Percentiles rank a stretch among this genome's conserved stretches.
Evolutionary conservation across 129 eudicot genomes (phyloP).

Genomic region (Heracleum sosnowskyi): DNA sequence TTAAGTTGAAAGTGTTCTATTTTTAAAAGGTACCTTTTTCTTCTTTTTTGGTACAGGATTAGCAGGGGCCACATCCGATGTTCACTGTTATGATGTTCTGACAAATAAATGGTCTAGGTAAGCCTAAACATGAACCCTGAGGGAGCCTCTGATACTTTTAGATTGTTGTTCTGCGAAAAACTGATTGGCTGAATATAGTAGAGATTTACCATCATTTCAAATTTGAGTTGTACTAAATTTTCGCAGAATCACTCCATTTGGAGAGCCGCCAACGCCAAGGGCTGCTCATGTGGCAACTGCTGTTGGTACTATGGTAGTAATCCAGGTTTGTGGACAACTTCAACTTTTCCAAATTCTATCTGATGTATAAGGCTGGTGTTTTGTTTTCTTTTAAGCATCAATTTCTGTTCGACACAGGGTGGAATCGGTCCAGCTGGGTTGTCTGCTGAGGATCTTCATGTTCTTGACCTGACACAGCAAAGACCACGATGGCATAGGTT

Average conservation of each 20-base stretch:
- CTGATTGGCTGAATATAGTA: no score
- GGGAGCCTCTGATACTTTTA: background rate
- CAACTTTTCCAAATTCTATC: conserved; percentile 3
- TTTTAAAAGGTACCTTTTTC: background rate
- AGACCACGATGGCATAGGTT: conserved; percentile 99
- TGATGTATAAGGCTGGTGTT: background rate
- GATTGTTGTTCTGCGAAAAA: background rate
- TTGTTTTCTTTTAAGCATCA: background rate
- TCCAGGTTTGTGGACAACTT: conserved; percentile 54
- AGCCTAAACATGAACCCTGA: conserved; percentile 6
- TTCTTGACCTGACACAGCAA: conserved; percentile 91
- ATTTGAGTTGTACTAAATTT: conserved; percentile 2
- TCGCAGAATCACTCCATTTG: conserved; percentile 80
- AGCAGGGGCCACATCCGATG: conserved; percentile 98
- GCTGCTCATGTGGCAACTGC: conserved; percentile 99
- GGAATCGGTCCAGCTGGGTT: conserved; percentile 99
- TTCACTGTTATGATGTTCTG: conserved; percentile 84
- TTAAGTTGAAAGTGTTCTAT: background rate
- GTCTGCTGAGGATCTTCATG: conserved; percentile 99
- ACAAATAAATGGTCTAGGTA: conserved; percentile 98
- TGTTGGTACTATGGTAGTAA: conserved; percentile 98
- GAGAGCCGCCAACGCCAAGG: conserved; percentile 98
- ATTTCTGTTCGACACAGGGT: conserved; percentile 43
- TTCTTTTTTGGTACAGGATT: conserved; percentile 53
- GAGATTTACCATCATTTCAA: background rate